Percentiles rank a stretch among this genome's conserved stretches.
phyloP scores from a whole-genome alignment of 768 basidiomycete species.

The Boletus coccyginus region DNA sequence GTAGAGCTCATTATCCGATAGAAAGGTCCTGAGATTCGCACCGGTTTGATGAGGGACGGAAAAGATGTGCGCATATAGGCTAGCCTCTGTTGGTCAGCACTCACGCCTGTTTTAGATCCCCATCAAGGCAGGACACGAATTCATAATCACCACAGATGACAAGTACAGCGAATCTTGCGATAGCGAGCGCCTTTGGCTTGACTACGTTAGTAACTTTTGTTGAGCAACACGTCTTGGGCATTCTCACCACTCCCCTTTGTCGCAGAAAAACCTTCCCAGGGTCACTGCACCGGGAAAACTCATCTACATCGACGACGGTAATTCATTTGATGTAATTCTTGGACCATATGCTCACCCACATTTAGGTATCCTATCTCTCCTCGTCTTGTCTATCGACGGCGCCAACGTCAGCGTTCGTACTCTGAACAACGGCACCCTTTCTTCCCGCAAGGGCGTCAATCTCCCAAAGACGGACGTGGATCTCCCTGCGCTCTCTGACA shows the following conservation, averaged over 20 bases:
- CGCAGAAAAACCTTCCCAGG: conserved; percentile 85
- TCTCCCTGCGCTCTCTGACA: conserved; percentile 94
- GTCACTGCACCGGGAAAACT: conserved; percentile 97
- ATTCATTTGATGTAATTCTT: conserved; percentile 5
- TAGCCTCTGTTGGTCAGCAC: neutral
- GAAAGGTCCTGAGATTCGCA: conserved; percentile 99
- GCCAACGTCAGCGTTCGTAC: conserved; percentile 78
- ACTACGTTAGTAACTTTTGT: conserved; percentile 68
- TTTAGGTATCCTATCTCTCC: conserved; percentile 79
- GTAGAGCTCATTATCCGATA: conserved; percentile 29
- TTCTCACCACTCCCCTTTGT: neutral
- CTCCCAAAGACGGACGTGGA: conserved; percentile 98
- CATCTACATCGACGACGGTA: conserved; percentile 96
- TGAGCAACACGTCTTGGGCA: neutral
- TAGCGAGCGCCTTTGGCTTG: conserved; percentile 84
- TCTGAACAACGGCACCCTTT: conserved; percentile 88
- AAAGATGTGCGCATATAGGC: conserved; percentile 65
- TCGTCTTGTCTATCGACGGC: conserved; percentile 88
- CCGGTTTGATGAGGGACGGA: conserved; percentile 85
- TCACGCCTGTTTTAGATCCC: conserved; percentile 51
- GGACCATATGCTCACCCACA: neutral
- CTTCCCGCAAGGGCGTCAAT: conserved; percentile 98
- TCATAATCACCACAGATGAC: conserved; percentile 82
- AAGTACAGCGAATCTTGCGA: conserved; percentile 78
- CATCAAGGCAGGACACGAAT: conserved; percentile 90